Evolutionary conservation across 495 filamentous ascomycete genomes (phyloP).

Genomic region (Annulohypoxylon stygium): DNA sequence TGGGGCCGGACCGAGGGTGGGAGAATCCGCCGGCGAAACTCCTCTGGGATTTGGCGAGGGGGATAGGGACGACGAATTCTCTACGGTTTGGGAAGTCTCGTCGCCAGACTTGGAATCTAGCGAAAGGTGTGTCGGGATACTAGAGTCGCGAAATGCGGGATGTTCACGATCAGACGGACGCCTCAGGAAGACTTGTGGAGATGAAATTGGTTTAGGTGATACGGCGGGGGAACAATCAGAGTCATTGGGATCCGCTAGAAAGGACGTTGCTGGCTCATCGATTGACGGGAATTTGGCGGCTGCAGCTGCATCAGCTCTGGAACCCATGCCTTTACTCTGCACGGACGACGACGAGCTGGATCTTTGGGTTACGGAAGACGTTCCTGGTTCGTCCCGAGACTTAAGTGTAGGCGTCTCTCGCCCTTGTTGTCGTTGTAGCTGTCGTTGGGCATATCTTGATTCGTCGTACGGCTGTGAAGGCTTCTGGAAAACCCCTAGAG

Average conservation of each 20-base stretch:
- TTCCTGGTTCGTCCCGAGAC: conserved; percentile 52
- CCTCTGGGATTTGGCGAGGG: conserved; percentile 47
- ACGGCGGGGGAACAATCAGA: conserved; percentile 44
- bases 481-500: conserved; percentile 85
- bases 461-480: conserved; percentile 83
- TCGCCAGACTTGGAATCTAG: conserved; percentile 41
- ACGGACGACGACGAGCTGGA: conserved; percentile 52
- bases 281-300: conserved; percentile 35
- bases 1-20: conserved; percentile 75
- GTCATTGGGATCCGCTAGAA: conserved; percentile 53
- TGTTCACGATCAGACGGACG: conserved; percentile 62
- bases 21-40: conserved; percentile 72
- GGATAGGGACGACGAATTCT: conserved; percentile 43
- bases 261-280: conserved; percentile 59
- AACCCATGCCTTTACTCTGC: conserved; percentile 40
- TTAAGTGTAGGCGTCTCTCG: conserved; percentile 62
- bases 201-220: conserved; percentile 36
- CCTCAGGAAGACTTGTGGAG: conserved; percentile 50
- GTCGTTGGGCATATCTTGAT: conserved; percentile 83
- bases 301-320: conserved; percentile 29
- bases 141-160: conserved; percentile 59
- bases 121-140: conserved; percentile 54
- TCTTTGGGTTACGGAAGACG: conserved; percentile 42
- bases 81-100: conserved; percentile 46
- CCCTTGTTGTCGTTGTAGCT: conserved; percentile 81